Evolutionary conservation across 805 yeast species (phyloP).

Genomic region (Yarrowia sp.): DNA sequence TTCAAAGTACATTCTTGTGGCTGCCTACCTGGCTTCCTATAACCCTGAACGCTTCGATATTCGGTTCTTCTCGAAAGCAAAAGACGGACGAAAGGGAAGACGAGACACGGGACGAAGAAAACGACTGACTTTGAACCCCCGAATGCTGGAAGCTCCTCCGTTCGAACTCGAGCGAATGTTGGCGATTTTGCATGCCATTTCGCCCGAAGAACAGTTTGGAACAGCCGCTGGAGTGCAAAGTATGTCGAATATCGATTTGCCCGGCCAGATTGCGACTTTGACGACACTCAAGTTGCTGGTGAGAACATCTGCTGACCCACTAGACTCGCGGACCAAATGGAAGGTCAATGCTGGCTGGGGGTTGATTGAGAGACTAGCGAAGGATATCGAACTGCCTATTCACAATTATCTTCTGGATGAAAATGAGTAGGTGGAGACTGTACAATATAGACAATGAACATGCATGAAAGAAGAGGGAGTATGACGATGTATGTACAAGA

Average conservation of each 20-base stretch:
- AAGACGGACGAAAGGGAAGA: slow-evolving; percentile 53
- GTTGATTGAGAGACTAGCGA: slow-evolving; percentile 64
- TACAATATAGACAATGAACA: not conserved
- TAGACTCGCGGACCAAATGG: slow-evolving; percentile 78
- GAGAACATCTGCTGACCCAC: slow-evolving; percentile 57
- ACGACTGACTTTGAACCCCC: slow-evolving; percentile 60
- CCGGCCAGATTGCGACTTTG: slow-evolving; percentile 65
- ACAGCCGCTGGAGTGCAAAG: slow-evolving; percentile 50
- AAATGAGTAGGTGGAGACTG: slow-evolving; percentile 2
- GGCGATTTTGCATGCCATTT: slow-evolving; percentile 79
- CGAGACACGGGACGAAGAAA: slow-evolving; percentile 55
- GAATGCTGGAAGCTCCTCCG: slow-evolving; percentile 71
- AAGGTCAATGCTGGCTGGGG: slow-evolving; percentile 77
- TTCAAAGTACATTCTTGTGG: slow-evolving; percentile 75
- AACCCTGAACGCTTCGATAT: slow-evolving; percentile 73
- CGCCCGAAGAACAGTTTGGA: slow-evolving; percentile 53
- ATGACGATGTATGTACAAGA: no score
- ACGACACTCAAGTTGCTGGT: slow-evolving; percentile 60
- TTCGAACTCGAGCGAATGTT: slow-evolving; percentile 80
- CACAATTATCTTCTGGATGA: slow-evolving; percentile 62
- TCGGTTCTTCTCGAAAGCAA: slow-evolving; percentile 70
- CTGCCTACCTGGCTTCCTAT: slow-evolving; percentile 84
- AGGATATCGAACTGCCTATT: slow-evolving; percentile 70
- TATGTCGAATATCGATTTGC: slow-evolving; percentile 50
- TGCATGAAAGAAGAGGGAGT: no score